These are phyloP conservation scores for Salvia splendens DNA, from an alignment of 257 asterid species.

Conservation along the genomic window DNA sequence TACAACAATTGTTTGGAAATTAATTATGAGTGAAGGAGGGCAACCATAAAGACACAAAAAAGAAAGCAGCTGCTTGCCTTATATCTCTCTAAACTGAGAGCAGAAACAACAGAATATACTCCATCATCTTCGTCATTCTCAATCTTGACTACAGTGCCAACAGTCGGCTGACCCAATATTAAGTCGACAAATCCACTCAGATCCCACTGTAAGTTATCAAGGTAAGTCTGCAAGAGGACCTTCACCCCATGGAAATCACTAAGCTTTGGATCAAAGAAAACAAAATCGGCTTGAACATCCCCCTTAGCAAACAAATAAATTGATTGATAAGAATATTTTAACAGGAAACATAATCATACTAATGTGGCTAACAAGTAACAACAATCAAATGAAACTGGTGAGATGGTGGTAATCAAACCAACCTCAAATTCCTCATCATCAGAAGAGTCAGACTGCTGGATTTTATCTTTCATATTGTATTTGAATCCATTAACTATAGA, in stretches of 20 bases:
- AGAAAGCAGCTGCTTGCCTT: conserved; percentile 52
- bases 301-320: conserved; percentile 50
- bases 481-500: conserved; percentile 43
- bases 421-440: conserved; percentile 73
- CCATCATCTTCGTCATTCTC: conserved; percentile 85
- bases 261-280: conserved; percentile 89
- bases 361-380: not conserved
- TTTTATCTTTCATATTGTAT: conserved; percentile 29
- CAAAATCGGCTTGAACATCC: conserved; percentile 85
- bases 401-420: conserved; percentile 29
- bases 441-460: conserved; percentile 49
- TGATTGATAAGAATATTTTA: conserved; percentile 20
- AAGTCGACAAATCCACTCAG: conserved; percentile 83
- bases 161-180: conserved; percentile 83
- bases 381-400: conserved; percentile 12
- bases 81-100: conserved; percentile 79
- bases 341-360: not conserved
- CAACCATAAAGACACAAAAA: not conserved
- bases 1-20: not conserved
- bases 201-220: conserved; percentile 80
- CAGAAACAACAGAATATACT: conserved; percentile 64
- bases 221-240: conserved; percentile 70
- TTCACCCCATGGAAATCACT: conserved; percentile 90
- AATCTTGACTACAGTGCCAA: conserved; percentile 82
- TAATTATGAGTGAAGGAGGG: conserved; percentile 3